phyloP scores from a whole-genome alignment of 1,284 basidiomycete genomes.

The Leucoagaricus sp. region DNA sequence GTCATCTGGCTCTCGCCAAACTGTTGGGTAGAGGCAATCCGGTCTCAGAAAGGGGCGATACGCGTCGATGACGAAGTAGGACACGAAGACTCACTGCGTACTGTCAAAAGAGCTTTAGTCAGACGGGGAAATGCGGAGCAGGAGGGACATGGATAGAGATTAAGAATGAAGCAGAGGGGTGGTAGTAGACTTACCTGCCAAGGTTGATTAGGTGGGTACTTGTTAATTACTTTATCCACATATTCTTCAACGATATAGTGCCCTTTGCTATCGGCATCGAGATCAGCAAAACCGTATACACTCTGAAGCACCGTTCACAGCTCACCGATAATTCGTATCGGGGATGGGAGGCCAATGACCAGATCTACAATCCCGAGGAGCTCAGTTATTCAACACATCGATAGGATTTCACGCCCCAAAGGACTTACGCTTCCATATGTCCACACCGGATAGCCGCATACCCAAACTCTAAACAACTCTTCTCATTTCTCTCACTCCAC shows the following conservation, averaged over 20 bases:
- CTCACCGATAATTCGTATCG: slow-evolving; percentile 76
- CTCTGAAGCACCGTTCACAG: background rate
- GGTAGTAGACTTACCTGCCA: slow-evolving; percentile 59
- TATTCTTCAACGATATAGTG: slow-evolving; percentile 82
- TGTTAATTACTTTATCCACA: slow-evolving; percentile 69
- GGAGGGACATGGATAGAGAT: background rate
- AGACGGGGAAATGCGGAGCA: background rate
- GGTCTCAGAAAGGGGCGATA: background rate
- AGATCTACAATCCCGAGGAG: slow-evolving; percentile 39
- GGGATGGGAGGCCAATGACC: slow-evolving; percentile 82
- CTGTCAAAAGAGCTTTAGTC: slow-evolving; percentile 33
- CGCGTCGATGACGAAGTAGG: slow-evolving; percentile 13
- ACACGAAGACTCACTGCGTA: slow-evolving; percentile 56
- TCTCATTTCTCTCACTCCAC: slow-evolving; percentile 76
- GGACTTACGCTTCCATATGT: slow-evolving; percentile 70
- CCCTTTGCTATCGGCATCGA: slow-evolving; percentile 54
- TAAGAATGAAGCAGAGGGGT: slow-evolving; percentile 1
- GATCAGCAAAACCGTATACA: background rate
- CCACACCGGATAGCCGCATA: slow-evolving; percentile 78
- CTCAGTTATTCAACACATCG: background rate
- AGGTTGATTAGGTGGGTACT: slow-evolving; percentile 58
- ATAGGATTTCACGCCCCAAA: background rate
- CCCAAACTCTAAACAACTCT: slow-evolving; percentile 74
- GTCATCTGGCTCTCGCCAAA: slow-evolving; percentile 80
- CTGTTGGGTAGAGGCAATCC: slow-evolving; percentile 31